Base-by-base conservation (phyloP, 2,329 filamentous ascomycete genomes). In the Fusarium ramigenum region DNA sequence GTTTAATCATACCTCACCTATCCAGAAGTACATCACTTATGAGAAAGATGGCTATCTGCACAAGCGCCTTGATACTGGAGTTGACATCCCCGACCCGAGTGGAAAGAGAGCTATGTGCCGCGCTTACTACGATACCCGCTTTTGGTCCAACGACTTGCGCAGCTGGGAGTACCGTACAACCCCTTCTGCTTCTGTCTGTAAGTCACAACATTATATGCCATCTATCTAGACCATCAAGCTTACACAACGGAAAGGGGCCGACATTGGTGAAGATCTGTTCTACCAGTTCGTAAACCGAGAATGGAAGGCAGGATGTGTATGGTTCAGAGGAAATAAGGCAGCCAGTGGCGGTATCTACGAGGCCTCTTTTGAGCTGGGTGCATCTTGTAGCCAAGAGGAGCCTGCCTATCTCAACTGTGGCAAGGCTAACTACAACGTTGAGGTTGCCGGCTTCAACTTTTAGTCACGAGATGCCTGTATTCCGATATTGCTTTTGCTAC, bases 161-260 rank as follows among this genome's bases (percentile, higher is more conserved):
- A 32, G 3, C 8, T 50, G 46, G 46, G 46, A 50, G 21, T n/a
- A 50, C 46, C 46, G 47, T 9, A n/a, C 21, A 0, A 50, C 21
- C 7, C 47, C 46, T 0, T 4, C 0, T 50, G 15, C 47, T 8
- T 8, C 15, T 4, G 30, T 9, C 3, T 50, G 47, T 34, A 50
- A 50, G 47, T 50, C 9, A 32, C 14, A 32, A 12, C 9, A 9
- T 1, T 5, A 28, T 8, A 0, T 8, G 3, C 9, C 4, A 9
- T 16, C 9, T 32, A 18, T 8, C 21, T 5, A n/a, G 7, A 32
- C n/a, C n/a, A n/a, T n/a, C n/a, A 7, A 32, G 10, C 46, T 34
- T 18, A 49, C 15, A 34, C 15, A 50, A 9, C 3, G 6, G 3
- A 12, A 9, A 50, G 47, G 47, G 30, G 3, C 4, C 10, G 7